phyloP scores from a whole-genome alignment of 805 yeast genomes.

The Saturnispora besseyi region DNA sequence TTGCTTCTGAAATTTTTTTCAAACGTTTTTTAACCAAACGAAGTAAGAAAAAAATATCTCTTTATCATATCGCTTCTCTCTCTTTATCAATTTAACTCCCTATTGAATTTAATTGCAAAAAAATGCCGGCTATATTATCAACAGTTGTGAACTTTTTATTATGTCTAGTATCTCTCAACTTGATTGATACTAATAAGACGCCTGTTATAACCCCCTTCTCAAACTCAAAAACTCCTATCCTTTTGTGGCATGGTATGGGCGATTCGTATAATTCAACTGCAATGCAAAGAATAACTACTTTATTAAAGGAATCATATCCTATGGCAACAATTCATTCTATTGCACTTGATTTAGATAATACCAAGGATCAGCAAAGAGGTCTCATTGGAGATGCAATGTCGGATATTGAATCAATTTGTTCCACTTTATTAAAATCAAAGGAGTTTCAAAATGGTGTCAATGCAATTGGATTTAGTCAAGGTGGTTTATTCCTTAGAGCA shows the following conservation, averaged over 20 bases:
- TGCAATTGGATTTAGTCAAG: conserved; percentile 75
- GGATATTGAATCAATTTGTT: conserved; percentile 49
- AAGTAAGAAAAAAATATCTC: neutral
- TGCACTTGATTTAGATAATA: conserved; percentile 38
- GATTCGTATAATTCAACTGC: conserved; percentile 60
- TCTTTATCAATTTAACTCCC: neutral
- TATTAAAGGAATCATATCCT: conserved; percentile 40
- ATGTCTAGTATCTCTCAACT: neutral
- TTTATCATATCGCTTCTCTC: neutral
- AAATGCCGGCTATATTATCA: conserved; percentile 1
- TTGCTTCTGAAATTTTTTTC: neutral
- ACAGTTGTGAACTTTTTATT: neutral
- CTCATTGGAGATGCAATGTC: conserved; percentile 50
- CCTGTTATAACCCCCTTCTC: neutral
- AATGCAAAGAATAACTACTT: conserved; percentile 37
- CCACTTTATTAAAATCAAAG: conserved; percentile 35
- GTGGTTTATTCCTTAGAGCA: conserved; percentile 71
- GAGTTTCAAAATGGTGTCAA: conserved; percentile 42
- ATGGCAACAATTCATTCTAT: conserved; percentile 46
- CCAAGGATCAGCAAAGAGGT: conserved; percentile 45
- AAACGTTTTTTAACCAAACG: neutral
- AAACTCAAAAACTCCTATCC: conserved; percentile 30
- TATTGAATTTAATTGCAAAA: neutral
- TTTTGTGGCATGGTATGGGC: conserved; percentile 82
- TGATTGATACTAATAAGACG: neutral